Percentiles rank a stretch among this genome's conserved stretches.
phyloP scores from a whole-genome alignment of 208 protist species.

The Wallacemonas rigidus region DNA sequence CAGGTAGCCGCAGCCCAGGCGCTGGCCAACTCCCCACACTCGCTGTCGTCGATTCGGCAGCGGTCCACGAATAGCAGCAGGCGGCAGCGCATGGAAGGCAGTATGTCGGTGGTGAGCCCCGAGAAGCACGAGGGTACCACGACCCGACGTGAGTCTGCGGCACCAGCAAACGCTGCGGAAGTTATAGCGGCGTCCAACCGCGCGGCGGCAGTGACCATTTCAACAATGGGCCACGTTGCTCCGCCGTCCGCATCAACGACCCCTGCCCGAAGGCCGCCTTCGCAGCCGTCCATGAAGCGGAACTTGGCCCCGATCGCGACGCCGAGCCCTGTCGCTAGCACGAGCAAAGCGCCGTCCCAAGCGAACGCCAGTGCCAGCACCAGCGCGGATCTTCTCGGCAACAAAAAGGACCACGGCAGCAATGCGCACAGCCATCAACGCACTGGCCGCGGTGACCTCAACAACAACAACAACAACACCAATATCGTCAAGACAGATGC shows the following conservation, averaged over 20 bases:
- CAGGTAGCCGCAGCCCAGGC: conserved; percentile 17
- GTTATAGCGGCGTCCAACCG: neutral
- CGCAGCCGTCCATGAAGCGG: neutral
- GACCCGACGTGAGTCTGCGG: neutral
- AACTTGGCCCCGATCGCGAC: conserved; percentile 2
- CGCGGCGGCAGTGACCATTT: neutral
- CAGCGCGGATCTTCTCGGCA: too few relatives aligned
- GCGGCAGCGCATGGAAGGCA: conserved; percentile 12
- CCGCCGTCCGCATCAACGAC: neutral
- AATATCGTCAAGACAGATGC: neutral
- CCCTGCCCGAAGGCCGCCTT: neutral
- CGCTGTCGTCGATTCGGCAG: conserved; percentile 14
- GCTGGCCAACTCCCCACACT: conserved; percentile 28
- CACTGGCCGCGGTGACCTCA: neutral
- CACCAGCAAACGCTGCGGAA: neutral
- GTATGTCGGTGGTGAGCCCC: conserved; percentile 2
- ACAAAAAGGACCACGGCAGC: too few relatives aligned
- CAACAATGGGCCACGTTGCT: neutral
- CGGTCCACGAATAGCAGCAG: conserved; percentile 12
- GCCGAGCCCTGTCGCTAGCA: neutral
- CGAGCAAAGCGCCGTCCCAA: neutral
- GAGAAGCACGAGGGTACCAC: neutral
- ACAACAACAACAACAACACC: neutral
- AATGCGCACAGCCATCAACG: too few relatives aligned
- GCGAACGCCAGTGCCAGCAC: too few relatives aligned